phyloP scores from a whole-genome alignment of 768 basidiomycete species.

The Fomitopsis serialis region DNA sequence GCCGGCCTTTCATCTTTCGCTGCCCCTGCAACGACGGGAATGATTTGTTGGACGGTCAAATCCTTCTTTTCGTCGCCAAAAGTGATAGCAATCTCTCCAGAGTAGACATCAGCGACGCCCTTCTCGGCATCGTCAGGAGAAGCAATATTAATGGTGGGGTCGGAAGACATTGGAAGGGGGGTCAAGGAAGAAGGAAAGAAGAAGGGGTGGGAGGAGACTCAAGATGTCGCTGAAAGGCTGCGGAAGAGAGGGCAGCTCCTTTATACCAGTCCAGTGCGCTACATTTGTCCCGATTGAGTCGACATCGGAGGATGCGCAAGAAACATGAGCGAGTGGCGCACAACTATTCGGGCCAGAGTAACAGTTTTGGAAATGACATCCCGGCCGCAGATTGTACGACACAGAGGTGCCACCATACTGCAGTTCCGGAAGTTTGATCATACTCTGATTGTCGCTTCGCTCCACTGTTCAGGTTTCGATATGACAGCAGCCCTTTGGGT shows the following conservation, averaged over 20 bases:
- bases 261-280: not conserved
- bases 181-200: not conserved
- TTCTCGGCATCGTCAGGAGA: not conserved
- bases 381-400: too few relatives aligned
- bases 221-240: not conserved
- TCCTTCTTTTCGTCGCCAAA: slow-evolving; percentile 35
- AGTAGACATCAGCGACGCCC: slow-evolving; percentile 8
- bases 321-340: too few relatives aligned
- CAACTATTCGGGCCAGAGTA: too few relatives aligned
- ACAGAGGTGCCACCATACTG: too few relatives aligned
- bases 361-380: too few relatives aligned
- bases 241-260: not conserved
- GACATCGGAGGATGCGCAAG: too few relatives aligned
- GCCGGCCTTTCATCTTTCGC: slow-evolving; percentile 37
- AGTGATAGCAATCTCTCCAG: slow-evolving; percentile 8
- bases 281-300: too few relatives aligned
- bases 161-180: not conserved
- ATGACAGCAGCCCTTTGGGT: too few relatives aligned
- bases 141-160: not conserved
- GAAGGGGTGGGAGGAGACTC: not conserved
- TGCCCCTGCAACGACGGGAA: slow-evolving; percentile 26
- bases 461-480: too few relatives aligned
- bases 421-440: too few relatives aligned
- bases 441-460: too few relatives aligned
- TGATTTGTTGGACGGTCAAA: slow-evolving; percentile 21